Base-by-base conservation (phyloP, 768 basidiomycete species). In the Mycena epipterygia region DNA sequence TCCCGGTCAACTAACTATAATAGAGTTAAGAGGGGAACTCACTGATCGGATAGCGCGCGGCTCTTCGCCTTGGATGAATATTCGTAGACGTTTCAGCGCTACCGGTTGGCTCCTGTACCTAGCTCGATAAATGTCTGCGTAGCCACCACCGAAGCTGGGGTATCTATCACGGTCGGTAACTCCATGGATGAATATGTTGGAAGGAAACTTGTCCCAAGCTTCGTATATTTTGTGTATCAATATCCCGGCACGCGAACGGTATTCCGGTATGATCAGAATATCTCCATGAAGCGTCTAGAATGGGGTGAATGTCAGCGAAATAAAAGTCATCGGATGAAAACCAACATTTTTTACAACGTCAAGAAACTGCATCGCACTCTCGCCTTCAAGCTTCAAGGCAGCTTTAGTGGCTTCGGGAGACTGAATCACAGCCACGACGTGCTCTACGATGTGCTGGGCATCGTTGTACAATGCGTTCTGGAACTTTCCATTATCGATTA, bases 11-110 rank as follows among this genome's bases (percentile, higher is more conserved):
- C n/a, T 6, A 53, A 11, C 11, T 23, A 21, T 14, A 11, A 41
- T 9, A 2, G 19, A 12, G n/a, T 2, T 14, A 16, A 37, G 32
- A 57, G 13, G 16, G 7, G 39, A 39, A 1, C 55, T 33, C 56
- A 57, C 68, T 29, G 55, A 12, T 14, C 56, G 61, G 29, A 52
- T 46, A 12, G 37, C 7, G 37, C 68, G 37, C 25, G 48, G 27
- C 5, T 65, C 33, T 17, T 53, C 27, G 5, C 63, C 23, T 23
- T 33, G 35, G 41, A 57, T 42, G 21, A 35, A 51, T n/a, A 16
- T 49, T 16, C 61, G 55, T 42, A 69, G 13, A 6, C 37, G 62
- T 17, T 52, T 52, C 51, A 52, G 32, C 6, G 51, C 51, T 5
- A 52, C 51, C n/a, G 12, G 25, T 19, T 52, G 2, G 51, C 51